Percentiles rank a stretch among this genome's conserved stretches.
These are phyloP conservation scores for Debaryomyces psychrophilus DNA, from an alignment of 1,139 yeast genomes.

Conservation along the genomic window DNA sequence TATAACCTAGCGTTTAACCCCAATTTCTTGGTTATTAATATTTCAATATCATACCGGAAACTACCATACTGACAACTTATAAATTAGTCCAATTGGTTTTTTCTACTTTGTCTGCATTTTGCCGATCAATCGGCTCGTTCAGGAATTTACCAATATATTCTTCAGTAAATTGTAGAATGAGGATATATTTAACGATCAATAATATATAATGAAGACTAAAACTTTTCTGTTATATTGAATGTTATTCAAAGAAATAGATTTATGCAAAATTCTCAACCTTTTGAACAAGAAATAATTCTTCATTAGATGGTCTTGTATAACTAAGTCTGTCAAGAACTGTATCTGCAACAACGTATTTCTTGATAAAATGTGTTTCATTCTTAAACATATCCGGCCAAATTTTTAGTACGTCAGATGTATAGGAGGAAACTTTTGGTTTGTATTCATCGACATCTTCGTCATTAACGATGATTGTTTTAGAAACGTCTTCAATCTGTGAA, in stretches of 20 bases:
- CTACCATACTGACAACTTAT: too few relatives aligned
- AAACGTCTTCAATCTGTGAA: constrained; percentile 10
- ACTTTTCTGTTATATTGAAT: background rate
- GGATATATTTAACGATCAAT: background rate
- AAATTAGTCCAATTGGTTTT: too few relatives aligned
- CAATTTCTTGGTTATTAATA: too few relatives aligned
- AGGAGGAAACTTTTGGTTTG: background rate
- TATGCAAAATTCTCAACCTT: constrained; percentile 4
- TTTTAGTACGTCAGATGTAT: constrained; percentile 4
- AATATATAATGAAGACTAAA: background rate
- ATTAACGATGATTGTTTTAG: constrained; percentile 8
- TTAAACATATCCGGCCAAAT: constrained; percentile 7
- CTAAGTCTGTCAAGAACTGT: constrained; percentile 13
- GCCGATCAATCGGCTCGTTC: too few relatives aligned
- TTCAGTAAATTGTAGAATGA: background rate
- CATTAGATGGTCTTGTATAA: constrained; percentile 11
- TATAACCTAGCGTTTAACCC: too few relatives aligned
- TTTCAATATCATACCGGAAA: too few relatives aligned
- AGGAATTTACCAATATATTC: too few relatives aligned
- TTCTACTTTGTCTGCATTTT: too few relatives aligned
- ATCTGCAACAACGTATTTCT: constrained; percentile 11
- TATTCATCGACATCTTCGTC: constrained; percentile 11
- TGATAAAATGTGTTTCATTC: constrained; percentile 9
- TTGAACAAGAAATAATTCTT: constrained; percentile 13
- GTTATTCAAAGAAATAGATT: background rate